Evolutionary conservation across 129 eudicot genomes (phyloP).

Genomic region (Lactuca saligna): DNA sequence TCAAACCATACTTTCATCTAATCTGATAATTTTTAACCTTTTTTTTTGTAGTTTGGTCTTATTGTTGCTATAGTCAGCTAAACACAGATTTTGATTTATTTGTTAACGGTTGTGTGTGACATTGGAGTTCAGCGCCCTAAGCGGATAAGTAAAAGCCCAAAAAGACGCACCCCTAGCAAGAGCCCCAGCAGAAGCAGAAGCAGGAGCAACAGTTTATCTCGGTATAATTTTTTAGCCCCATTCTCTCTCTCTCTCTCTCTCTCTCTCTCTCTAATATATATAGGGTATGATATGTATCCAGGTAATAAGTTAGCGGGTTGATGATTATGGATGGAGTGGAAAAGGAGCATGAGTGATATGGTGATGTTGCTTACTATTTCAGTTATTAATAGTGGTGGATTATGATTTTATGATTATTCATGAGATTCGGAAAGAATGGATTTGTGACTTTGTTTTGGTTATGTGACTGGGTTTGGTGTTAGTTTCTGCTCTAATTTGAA

Average conservation of each 20-base stretch:
- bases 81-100: neutral
- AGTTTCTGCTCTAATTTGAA: no score
- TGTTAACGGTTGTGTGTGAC: neutral
- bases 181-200: slow-evolving; percentile 57
- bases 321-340: neutral
- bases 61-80: neutral
- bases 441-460: neutral
- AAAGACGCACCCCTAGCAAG: slow-evolving; percentile 45
- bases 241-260: neutral
- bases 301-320: slow-evolving; percentile 15
- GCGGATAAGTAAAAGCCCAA: slow-evolving; percentile 63
- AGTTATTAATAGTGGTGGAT: slow-evolving; percentile 15
- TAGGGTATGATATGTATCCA: neutral
- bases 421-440: neutral
- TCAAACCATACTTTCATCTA: slow-evolving; percentile 5
- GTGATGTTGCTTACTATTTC: slow-evolving; percentile 1
- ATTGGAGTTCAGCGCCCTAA: slow-evolving; percentile 44
- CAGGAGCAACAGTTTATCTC: slow-evolving; percentile 65
- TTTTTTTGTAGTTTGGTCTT: neutral
- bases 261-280: no score
- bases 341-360: slow-evolving; percentile 17
- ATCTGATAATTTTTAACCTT: neutral
- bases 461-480: neutral
- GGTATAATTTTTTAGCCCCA: slow-evolving; percentile 29
- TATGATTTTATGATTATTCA: neutral